Percentiles rank a stretch among this genome's conserved stretches.
These are phyloP conservation scores for Scleroderma bovista DNA, from an alignment of 768 basidiomycete species.

Conservation along the genomic window DNA sequence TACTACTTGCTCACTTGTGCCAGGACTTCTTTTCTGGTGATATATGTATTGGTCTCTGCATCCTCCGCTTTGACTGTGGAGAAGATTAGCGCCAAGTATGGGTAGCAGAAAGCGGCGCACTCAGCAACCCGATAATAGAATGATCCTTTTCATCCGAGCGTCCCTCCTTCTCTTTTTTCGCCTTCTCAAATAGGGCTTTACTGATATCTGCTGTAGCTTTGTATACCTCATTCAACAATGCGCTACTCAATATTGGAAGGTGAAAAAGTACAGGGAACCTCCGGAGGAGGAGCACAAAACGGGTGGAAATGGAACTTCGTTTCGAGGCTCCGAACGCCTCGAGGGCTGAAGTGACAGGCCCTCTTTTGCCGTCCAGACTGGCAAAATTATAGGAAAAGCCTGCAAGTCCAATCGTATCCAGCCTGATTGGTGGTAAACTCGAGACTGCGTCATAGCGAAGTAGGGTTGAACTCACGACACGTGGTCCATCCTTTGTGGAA, in stretches of 20 bases:
- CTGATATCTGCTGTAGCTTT: conserved; percentile 32
- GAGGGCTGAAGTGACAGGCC: conserved; percentile 14
- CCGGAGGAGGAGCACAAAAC: conserved; percentile 20
- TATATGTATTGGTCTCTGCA: conserved; percentile 16
- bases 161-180: conserved; percentile 26
- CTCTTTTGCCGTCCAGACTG: conserved; percentile 32
- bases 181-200: conserved; percentile 32
- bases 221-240: conserved; percentile 21
- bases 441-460: neutral
- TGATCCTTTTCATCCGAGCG: too few species aligned
- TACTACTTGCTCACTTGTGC: conserved; percentile 9
- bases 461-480: too few species aligned
- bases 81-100: too few species aligned
- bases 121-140: too few species aligned
- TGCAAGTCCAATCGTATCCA: conserved; percentile 42
- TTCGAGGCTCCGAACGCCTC: conserved; percentile 17
- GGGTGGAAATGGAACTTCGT: conserved; percentile 1
- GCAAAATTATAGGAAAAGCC: conserved; percentile 44
- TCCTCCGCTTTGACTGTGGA: conserved; percentile 34
- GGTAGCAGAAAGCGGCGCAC: too few species aligned
- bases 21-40: conserved; percentile 26
- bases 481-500: too few species aligned
- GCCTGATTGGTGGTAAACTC: conserved; percentile 15
- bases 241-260: conserved; percentile 28
- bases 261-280: conserved; percentile 26